Evolutionary conservation across 257 asterid genomes (phyloP).

Genomic region (Marsdenia floribunda): DNA sequence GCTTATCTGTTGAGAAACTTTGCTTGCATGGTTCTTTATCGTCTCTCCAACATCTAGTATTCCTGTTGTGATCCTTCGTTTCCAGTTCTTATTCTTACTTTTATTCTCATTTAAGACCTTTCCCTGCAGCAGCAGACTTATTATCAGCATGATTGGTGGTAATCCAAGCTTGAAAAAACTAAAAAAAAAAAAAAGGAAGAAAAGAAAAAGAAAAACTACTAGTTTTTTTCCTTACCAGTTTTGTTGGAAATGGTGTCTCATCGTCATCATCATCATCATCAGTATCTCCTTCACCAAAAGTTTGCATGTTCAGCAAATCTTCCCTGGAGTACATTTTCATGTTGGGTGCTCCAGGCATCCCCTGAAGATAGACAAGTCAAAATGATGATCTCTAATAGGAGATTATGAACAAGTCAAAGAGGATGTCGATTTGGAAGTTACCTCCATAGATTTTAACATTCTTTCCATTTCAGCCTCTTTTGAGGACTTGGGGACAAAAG

Average conservation of each 20-base stretch:
- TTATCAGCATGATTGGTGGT: conserved; percentile 2
- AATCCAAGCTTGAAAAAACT: not conserved
- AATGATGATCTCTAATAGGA: not conserved
- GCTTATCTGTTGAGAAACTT: conserved; percentile 39
- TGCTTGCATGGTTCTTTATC: conserved; percentile 44
- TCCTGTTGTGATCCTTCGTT: conserved; percentile 41
- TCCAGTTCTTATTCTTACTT: conserved; percentile 52
- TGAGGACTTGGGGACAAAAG: conserved; percentile 69
- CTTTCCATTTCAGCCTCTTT: conserved; percentile 95
- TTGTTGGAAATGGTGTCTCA: conserved; percentile 55
- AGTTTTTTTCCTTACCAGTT: conserved; percentile 39
- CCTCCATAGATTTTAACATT: conserved; percentile 90
- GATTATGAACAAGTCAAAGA: not conserved
- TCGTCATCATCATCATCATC: conserved; percentile 67
- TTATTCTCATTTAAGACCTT: conserved; percentile 52
- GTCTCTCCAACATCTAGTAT: conserved; percentile 46
- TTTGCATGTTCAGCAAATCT: conserved; percentile 70
- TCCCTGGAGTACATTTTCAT: conserved; percentile 97
- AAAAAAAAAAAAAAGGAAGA: too few relatives aligned
- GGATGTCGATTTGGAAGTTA: conserved; percentile 13
- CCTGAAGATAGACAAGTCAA: conserved; percentile 37
- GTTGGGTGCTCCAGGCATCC: conserved; percentile 91
- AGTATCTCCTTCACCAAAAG: conserved; percentile 59
- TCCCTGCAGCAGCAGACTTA: conserved; percentile 39
- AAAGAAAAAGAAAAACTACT: not conserved